Conservation (phyloP, 2,329 filamentous ascomycete genomes). For the Alternaria novae-zelandiae region DNA sequence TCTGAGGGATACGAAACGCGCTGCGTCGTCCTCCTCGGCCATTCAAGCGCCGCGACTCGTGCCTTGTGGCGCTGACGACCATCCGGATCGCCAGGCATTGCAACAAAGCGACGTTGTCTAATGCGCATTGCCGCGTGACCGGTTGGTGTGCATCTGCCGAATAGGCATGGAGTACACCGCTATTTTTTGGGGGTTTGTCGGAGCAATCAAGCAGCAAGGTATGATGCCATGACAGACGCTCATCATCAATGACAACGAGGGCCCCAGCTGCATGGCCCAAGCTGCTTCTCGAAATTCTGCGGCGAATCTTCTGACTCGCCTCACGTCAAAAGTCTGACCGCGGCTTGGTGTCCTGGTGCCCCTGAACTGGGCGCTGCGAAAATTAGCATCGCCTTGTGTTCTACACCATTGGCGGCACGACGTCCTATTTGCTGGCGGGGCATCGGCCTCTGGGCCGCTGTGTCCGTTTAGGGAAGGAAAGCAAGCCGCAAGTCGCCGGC, state of each 20-base stretch:
- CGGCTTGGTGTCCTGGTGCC: constrained; percentile 20
- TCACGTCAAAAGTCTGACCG: constrained; percentile 21
- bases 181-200: constrained; percentile 32
- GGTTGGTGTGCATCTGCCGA: constrained; percentile 6
- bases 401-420: constrained; percentile 18
- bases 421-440: constrained; percentile 42
- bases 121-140: constrained; percentile 26
- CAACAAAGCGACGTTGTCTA: constrained; percentile 24
- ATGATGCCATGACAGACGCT: constrained; percentile 25
- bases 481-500: constrained; percentile 30
- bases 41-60: constrained; percentile 72
- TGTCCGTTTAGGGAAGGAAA: constrained; percentile 32
- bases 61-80: constrained; percentile 57
- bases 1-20: constrained; percentile 35
- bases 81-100: constrained; percentile 27
- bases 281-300: constrained; percentile 34
- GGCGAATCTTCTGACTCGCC: constrained; percentile 41
- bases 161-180: constrained; percentile 35
- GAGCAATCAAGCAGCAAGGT: constrained; percentile 34
- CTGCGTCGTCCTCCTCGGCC: constrained; percentile 28
- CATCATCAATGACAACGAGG: constrained; percentile 20
- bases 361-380: constrained; percentile 28
- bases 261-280: constrained; percentile 25
- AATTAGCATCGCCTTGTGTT: constrained; percentile 9
- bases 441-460: constrained; percentile 28